These are phyloP conservation scores for Capsicum pubescens DNA, from an alignment of 257 asterid genomes.

Conservation along the genomic window DNA sequence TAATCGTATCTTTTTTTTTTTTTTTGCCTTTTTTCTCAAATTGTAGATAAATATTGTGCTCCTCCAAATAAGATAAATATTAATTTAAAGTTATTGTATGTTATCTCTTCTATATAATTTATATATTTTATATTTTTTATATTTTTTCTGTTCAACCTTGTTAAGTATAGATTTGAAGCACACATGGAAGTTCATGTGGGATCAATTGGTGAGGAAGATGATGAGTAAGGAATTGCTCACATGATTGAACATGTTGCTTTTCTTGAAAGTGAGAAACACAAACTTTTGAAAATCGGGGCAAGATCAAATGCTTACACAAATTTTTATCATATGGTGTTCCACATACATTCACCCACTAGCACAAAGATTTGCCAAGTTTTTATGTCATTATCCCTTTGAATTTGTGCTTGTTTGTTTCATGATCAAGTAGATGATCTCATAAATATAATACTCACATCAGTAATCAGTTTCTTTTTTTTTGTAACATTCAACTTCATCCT, in stretches of 20 bases:
- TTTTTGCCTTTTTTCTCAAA: too few species aligned
- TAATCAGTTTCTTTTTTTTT: background rate
- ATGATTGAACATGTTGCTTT: too few species aligned
- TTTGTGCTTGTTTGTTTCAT: constrained; percentile 14
- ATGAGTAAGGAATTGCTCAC: constrained; percentile 41
- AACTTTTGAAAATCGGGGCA: too few species aligned
- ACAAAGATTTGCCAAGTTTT: constrained; percentile 60
- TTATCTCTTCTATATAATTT: too few species aligned
- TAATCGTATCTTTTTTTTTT: too few species aligned
- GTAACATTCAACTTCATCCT: background rate
- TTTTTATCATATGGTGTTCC: constrained; percentile 98
- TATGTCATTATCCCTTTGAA: constrained; percentile 2
- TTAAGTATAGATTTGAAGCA: constrained; percentile 84
- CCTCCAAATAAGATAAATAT: too few species aligned
- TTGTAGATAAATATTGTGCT: too few species aligned
- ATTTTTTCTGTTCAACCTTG: background rate
- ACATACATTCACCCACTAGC: constrained; percentile 94
- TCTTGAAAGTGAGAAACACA: too few species aligned
- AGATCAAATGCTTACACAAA: too few species aligned
- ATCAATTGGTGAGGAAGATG: constrained; percentile 97
- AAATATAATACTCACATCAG: background rate
- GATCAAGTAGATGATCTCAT: constrained; percentile 16
- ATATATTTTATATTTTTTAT: too few species aligned
- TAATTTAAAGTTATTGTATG: too few species aligned
- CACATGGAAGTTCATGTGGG: constrained; percentile 99